Evolutionary conservation across 2,329 filamentous ascomycete genomes (phyloP).

Genomic region (Hypoxylon rubiginosum): DNA sequence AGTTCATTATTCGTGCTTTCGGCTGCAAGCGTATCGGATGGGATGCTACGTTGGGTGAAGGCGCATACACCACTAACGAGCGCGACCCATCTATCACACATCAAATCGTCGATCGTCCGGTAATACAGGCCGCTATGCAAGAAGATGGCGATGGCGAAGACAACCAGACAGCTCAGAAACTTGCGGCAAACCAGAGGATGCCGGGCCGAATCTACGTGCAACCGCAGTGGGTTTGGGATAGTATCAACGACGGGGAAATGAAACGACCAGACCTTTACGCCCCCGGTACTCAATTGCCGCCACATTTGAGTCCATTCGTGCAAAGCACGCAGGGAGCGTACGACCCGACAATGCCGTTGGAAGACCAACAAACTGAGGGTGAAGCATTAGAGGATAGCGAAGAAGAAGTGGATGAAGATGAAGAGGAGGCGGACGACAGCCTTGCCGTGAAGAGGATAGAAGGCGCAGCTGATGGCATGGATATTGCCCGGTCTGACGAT

Average conservation of each 20-base stretch:
- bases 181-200: constrained; percentile 76
- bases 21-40: constrained; percentile 97
- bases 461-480: constrained; percentile 63
- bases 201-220: constrained; percentile 95
- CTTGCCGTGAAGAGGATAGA: constrained; percentile 57
- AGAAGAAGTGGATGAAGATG: constrained; percentile 62
- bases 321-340: constrained; percentile 89
- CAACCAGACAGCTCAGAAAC: constrained; percentile 72
- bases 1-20: constrained; percentile 93
- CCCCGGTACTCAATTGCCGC: constrained; percentile 89
- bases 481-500: constrained; percentile 63
- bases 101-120: constrained; percentile 92
- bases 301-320: constrained; percentile 96
- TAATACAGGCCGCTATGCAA: constrained; percentile 71
- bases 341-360: constrained; percentile 87
- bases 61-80: constrained; percentile 92
- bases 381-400: constrained; percentile 82
- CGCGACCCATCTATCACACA: constrained; percentile 91
- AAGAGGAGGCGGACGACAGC: constrained; percentile 52
- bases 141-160: constrained; percentile 67
- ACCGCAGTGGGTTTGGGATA: constrained; percentile 99
- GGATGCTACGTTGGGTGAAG: constrained; percentile 91
- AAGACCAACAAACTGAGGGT: constrained; percentile 87
- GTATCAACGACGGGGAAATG: constrained; percentile 90
- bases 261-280: constrained; percentile 89